phyloP scores from a whole-genome alignment of 1,139 yeast genomes.

The Saccharomyces pastorianus region DNA sequence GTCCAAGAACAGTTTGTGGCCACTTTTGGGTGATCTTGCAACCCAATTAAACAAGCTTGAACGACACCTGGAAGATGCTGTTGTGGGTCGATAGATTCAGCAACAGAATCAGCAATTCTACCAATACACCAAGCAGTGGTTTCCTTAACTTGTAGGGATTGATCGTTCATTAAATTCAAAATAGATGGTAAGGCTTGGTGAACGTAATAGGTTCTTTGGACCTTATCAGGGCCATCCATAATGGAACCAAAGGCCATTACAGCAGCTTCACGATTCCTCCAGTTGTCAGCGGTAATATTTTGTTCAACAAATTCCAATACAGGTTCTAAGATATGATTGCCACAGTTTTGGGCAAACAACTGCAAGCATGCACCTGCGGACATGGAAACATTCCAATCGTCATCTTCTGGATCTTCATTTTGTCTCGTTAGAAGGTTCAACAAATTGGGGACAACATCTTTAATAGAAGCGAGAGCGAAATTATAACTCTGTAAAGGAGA shows the following conservation, averaged over 20 bases:
- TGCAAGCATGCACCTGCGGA: slow-evolving; percentile 97
- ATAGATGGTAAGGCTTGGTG: slow-evolving; percentile 79
- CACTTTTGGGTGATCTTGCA: slow-evolving; percentile 85
- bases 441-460: slow-evolving; percentile 81
- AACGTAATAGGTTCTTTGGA: slow-evolving; percentile 57
- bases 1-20: slow-evolving; percentile 97
- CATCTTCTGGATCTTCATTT: slow-evolving; percentile 84
- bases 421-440: slow-evolving; percentile 74
- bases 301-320: slow-evolving; percentile 76
- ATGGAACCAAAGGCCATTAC: slow-evolving; percentile 98
- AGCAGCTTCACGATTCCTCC: slow-evolving; percentile 95
- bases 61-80: slow-evolving; percentile 61
- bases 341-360: slow-evolving; percentile 84
- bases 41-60: slow-evolving; percentile 65
- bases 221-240: slow-evolving; percentile 85
- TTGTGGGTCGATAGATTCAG: slow-evolving; percentile 64
- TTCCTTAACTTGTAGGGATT: slow-evolving; percentile 78
- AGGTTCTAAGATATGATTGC: slow-evolving; percentile 76
- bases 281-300: slow-evolving; percentile 51
- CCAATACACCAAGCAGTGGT: slow-evolving; percentile 99
- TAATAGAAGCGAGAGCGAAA: slow-evolving; percentile 77
- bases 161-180: slow-evolving; percentile 62
- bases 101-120: slow-evolving; percentile 81
- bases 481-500: slow-evolving; percentile 43
- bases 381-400: slow-evolving; percentile 97